Base-by-base conservation (phyloP, 768 basidiomycete species). In the Tylopilus sp. region DNA sequence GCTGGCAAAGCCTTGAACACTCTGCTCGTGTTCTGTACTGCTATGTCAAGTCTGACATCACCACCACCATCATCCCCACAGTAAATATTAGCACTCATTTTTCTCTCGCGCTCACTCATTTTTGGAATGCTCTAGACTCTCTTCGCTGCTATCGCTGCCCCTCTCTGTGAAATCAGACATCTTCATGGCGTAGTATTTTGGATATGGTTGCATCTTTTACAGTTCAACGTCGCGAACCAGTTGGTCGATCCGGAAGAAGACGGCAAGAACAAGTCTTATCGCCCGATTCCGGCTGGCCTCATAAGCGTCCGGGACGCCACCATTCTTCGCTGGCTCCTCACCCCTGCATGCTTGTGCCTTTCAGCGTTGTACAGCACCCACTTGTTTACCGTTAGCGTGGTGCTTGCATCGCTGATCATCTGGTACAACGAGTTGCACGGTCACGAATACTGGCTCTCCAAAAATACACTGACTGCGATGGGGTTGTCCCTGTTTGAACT, bases 151-250 rank as follows among this genome's bases (percentile, higher is more conserved):
- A 63, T 65, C 6, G 63, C 71, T 0, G 74, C 74, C 4, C 74
- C 75, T 2, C 49, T 71, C 2, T 60, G 58, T 21, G 55, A 59
- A 30, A 8, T 62, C 25, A 41, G 43, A 3, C 62, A 48, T 1
- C 38, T 72, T 6, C 49, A 65, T 13, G 62, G 71, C 30, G 63
- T 71, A 13, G 58, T 74, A 33, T 58, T 74, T 33, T 80, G 78
- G 78, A 73, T 76, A 12, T 78, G 72, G 71, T 54, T 78, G 6
- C 79, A 80, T 55, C 66, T 78, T 26, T 64, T 80, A 7, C 76
- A 76, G 36, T 77, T 74, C 65, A 67, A 74, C 45, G 64, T 74
- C 17, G 65, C 75, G 9, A 80, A 80, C 49, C 78, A 80, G 58
- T 58, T 68, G 13, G 61, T 71, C 26, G 65, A 68, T 48, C 67